Evolutionary conservation across 177 flowering plant species (phyloP).

Genomic region (Vitis hybrid): DNA sequence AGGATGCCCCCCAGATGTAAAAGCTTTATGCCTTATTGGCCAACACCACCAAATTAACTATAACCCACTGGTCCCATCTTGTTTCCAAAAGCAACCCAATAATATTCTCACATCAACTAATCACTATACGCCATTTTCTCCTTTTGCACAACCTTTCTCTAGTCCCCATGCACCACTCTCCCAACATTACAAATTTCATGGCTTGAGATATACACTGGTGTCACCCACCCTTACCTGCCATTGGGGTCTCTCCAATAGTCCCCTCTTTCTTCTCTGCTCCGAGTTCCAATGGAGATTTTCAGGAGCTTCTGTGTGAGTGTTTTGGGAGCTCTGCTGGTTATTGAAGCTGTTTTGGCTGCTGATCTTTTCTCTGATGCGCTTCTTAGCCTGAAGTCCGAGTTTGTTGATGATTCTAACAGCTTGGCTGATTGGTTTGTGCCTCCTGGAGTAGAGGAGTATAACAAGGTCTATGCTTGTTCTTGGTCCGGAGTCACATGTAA

Average conservation of each 20-base stretch:
- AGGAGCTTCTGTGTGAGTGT: constrained; percentile 16
- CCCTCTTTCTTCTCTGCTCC: constrained; percentile 16
- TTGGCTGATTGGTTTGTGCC: constrained; percentile 59
- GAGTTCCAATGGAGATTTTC: constrained; percentile 56
- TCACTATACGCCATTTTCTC: constrained; percentile 16
- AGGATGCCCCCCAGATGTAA: constrained; percentile 3
- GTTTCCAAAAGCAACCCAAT: constrained; percentile 44
- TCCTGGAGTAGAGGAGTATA: constrained; percentile 21
- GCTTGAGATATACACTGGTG: background rate
- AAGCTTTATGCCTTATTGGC: constrained; percentile 36
- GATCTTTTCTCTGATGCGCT: constrained; percentile 68
- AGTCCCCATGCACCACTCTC: constrained; percentile 66
- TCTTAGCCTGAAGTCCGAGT: constrained; percentile 65
- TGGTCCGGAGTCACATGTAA: constrained; percentile 83
- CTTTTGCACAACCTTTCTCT: constrained; percentile 42
- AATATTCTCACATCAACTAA: constrained; percentile 38
- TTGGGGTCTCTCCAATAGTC: constrained; percentile 1
- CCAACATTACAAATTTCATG: constrained; percentile 4
- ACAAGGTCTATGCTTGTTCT: constrained; percentile 54
- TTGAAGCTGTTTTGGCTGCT: constrained; percentile 19
- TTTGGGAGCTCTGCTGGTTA: constrained; percentile 21
- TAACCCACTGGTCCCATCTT: constrained; percentile 30
- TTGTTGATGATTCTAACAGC: constrained; percentile 43
- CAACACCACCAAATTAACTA: constrained; percentile 39
- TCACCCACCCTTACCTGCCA: background rate